Evolutionary conservation across 1,284 basidiomycete species (phyloP).

Genomic region (Microbotryum lychnidis-dioicae): DNA sequence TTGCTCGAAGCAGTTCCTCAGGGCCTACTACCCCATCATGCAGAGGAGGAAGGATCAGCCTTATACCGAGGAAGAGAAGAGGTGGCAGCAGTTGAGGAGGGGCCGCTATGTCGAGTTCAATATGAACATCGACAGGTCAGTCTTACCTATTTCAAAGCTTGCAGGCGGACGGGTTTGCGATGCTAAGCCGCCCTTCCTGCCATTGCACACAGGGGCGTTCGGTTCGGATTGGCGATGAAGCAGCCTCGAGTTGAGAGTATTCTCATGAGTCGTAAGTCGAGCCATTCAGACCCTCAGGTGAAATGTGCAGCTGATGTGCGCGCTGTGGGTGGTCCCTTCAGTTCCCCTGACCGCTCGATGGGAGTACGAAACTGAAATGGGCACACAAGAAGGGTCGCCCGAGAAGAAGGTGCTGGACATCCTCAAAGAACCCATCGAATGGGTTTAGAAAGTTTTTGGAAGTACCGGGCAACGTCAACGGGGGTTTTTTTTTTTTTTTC

Average conservation of each 20-base stretch:
- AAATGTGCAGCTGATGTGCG: neutral
- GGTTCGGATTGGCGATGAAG: conserved; percentile 78
- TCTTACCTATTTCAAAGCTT: too few relatives aligned
- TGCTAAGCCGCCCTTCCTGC: too few relatives aligned
- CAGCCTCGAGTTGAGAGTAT: conserved; percentile 89
- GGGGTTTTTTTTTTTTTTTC: too few relatives aligned
- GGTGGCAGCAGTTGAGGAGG: conserved; percentile 83
- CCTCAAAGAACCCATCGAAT: conserved; percentile 61
- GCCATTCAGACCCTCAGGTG: neutral
- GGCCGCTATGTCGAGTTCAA: conserved; percentile 95
- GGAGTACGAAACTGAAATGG: conserved; percentile 85
- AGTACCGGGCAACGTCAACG: too few relatives aligned
- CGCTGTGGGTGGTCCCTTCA: neutral
- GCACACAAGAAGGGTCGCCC: conserved; percentile 56
- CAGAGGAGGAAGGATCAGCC: conserved; percentile 50
- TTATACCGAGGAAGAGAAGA: conserved; percentile 56
- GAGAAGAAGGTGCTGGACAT: conserved; percentile 63
- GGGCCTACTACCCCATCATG: conserved; percentile 79
- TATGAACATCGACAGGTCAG: conserved; percentile 62
- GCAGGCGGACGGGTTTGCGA: too few relatives aligned
- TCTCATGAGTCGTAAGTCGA: conserved; percentile 57
- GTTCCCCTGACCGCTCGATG: conserved; percentile 81
- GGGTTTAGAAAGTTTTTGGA: conserved; percentile 47
- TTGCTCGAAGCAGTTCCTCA: conserved; percentile 70
- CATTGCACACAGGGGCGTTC: neutral